Conservation (phyloP, 1,284 basidiomycete genomes). For the Coniferiporia sulphurascens region DNA sequence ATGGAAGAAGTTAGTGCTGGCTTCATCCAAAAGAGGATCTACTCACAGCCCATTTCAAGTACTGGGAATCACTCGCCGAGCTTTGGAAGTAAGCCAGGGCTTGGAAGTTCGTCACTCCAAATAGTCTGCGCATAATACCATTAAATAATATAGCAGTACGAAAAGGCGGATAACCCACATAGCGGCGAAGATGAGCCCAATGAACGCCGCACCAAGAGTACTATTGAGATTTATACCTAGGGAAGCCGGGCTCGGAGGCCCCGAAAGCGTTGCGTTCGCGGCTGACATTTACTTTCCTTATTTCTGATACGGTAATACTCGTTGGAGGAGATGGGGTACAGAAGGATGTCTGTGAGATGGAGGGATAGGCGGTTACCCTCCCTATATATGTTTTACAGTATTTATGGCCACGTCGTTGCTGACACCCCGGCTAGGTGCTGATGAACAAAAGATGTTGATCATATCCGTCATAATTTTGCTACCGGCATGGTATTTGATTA, state of each 20-base stretch:
- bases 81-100: conserved; percentile 23
- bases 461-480: too few species aligned
- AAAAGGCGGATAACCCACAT: not conserved
- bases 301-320: too few species aligned
- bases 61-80: conserved; percentile 19
- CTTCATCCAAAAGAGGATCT: not conserved
- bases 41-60: conserved; percentile 21
- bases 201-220: conserved; percentile 5
- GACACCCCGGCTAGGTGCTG: too few species aligned
- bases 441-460: too few species aligned
- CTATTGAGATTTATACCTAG: not conserved
- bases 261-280: not conserved
- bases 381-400: too few species aligned
- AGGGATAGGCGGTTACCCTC: too few species aligned
- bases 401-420: too few species aligned
- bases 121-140: conserved; percentile 18
- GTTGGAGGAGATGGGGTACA: too few species aligned
- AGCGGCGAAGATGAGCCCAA: conserved; percentile 7
- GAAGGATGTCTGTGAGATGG: too few species aligned
- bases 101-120: conserved; percentile 25
- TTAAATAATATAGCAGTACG: not conserved
- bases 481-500: too few species aligned
- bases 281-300: not conserved
- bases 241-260: not conserved
- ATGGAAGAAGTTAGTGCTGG: not conserved